These are phyloP conservation scores for Naegleria gruberi DNA, from an alignment of 208 protist species.

Conservation along the genomic window DNA sequence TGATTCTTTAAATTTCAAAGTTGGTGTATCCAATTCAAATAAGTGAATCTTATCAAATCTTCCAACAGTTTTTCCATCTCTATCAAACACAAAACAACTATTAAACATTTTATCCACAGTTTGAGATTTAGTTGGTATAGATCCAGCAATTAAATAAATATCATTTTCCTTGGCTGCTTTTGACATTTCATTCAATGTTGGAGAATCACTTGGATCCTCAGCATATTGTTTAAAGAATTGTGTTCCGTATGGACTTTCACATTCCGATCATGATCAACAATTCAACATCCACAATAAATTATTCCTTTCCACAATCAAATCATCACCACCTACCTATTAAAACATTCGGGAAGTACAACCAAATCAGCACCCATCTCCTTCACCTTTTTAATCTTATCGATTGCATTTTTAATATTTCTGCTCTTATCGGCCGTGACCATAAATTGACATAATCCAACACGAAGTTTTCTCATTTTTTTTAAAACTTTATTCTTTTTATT, in stretches of 20 bases:
- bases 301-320: not conserved
- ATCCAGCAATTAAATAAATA: constrained; percentile 77
- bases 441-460: constrained; percentile 78
- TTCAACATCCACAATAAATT: not conserved
- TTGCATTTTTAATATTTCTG: constrained; percentile 67
- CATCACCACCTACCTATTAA: constrained; percentile 22
- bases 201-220: constrained; percentile 56
- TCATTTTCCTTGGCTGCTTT: constrained; percentile 53
- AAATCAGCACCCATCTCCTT: constrained; percentile 64
- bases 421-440: constrained; percentile 55
- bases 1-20: constrained; percentile 84
- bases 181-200: constrained; percentile 63
- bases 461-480: constrained; percentile 30
- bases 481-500: too few relatives aligned
- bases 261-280: constrained; percentile 32
- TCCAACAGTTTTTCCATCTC: constrained; percentile 69
- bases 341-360: constrained; percentile 80
- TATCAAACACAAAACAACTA: constrained; percentile 74
- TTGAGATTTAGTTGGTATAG: constrained; percentile 63
- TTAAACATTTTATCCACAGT: constrained; percentile 56
- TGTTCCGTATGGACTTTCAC: constrained; percentile 74
- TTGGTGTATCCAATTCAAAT: constrained; percentile 88
- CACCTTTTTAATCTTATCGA: constrained; percentile 57
- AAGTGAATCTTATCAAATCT: constrained; percentile 88
- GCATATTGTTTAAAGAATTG: constrained; percentile 85